These are phyloP conservation scores for Patellifolia procumbens DNA, from an alignment of 179 eudicot species.

Conservation along the genomic window DNA sequence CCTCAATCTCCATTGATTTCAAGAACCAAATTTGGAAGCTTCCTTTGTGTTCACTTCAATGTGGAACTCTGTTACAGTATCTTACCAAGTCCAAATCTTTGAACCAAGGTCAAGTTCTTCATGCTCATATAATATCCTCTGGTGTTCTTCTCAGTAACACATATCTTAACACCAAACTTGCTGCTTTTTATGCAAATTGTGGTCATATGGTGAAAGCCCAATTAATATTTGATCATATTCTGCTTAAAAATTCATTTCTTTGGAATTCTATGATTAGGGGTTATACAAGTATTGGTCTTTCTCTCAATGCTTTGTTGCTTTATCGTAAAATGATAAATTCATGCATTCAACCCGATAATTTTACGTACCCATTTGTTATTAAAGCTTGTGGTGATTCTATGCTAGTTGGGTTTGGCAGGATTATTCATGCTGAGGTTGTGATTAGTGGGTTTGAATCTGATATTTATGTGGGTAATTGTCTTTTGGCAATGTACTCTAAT, in stretches of 20 bases:
- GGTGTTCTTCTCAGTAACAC: conserved; percentile 16
- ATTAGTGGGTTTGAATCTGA: conserved; percentile 23
- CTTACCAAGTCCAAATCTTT: conserved; percentile 24
- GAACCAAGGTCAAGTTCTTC: conserved; percentile 8
- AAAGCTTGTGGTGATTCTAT: too few relatives aligned
- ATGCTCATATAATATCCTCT: conserved; percentile 18
- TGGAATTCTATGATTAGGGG: too few relatives aligned
- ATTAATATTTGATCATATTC: too few relatives aligned
- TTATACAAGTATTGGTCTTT: too few relatives aligned
- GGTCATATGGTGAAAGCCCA: conserved; percentile 20
- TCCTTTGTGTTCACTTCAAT: too few relatives aligned
- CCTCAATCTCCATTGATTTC: too few relatives aligned
- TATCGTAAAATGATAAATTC: too few relatives aligned
- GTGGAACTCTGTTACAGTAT: conserved; percentile 19
- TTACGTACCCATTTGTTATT: too few relatives aligned
- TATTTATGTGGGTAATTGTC: conserved; percentile 35
- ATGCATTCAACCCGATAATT: too few relatives aligned
- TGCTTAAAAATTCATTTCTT: too few relatives aligned
- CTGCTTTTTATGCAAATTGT: conserved; percentile 29
- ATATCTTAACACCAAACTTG: conserved; percentile 18
- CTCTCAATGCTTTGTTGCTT: too few relatives aligned
- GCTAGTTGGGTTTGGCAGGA: conserved; percentile 25
- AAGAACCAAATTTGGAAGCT: too few relatives aligned
- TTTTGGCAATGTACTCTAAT: conserved; percentile 24
- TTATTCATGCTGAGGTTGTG: conserved; percentile 25